Evolutionary conservation across 176 grass and related monocot species (phyloP), one percentile per base, ranked within the genome.

Genomic region (Saccharum officinarum): DNA sequence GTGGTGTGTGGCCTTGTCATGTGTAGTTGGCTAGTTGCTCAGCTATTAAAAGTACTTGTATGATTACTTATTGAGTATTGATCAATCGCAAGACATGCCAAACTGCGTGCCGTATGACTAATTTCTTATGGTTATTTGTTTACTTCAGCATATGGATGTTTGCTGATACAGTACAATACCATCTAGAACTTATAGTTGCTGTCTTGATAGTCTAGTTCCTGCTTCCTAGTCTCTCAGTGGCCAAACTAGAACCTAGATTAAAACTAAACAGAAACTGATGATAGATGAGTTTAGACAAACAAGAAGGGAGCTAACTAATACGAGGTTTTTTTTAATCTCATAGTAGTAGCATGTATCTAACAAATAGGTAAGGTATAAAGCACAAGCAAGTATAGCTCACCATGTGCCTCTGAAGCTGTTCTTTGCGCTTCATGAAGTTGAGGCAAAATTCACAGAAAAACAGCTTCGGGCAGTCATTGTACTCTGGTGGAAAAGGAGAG

Each of bases 401-500:
- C 97, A 99, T 99, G 83, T 99, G 97, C 86, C 97, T 85, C 82
- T 97, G 97, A 86, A 99, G 94, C 78, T 99, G 97, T 85, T 99
- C 97, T 79, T 99, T 99, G 72, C 94, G 94, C 85, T 99, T 99
- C 97, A 99, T 97, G 76, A 99, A 99, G 84, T 94, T 99, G 71
- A 99, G 97, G 82, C 97, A 99, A 87, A 99, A 97, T 71, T 99
- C 97, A 82, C 97, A 99, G 69, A 99, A 99, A 70, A 88, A 99
- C 33, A 99, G 86, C 85, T 97, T 99, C 34, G 90, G 81, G 62
- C 92, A 92, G 80, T 99, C 97, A 75, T 94, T 99, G 59, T 99
- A 97, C 80, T 94, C 97, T 72, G 97, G 86, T 57, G 97, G 97
- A 86, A 99, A 99, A 69, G 97, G 97, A 62, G 97, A 99, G 84